Evolutionary conservation across 371 early-diverging fungal species (phyloP), one percentile per base, ranked within the genome.

Genomic region (Mucor indicus): DNA sequence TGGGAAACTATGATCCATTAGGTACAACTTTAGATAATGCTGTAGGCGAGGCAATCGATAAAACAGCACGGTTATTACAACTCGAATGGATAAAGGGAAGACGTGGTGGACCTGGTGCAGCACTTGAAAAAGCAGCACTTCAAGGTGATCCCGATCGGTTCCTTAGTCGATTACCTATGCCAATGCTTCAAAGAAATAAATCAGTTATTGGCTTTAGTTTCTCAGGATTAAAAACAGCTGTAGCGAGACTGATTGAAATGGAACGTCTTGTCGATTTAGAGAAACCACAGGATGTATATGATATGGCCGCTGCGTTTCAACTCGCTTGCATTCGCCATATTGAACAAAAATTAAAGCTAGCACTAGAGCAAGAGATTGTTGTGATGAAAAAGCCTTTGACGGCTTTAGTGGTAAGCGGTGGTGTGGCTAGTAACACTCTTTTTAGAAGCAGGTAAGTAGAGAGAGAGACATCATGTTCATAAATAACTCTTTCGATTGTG

Each of bases 21-120:
- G 91, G 84, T 13, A 73, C 83, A 1, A 90, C 91, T 3, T 54
- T 86, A 20, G 92, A 91, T 67, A 86, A 89, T 56, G 84, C 88
- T 15, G 77, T 90, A 8, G 91, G 92, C 11, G 91, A 90, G 44
- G 89, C 90, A 2, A 87, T 86, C 47, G 92, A 92, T 65, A 92
- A 90, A 57, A 80, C 79, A 1, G 83, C 91, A 1, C 71, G 92
- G 1, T 64, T 74, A 4, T 69, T 92, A 11, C 64, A 60, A 7
- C 48, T 92, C 16, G 77, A 79, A 20, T 92, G 90, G 90, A 40
- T 79, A 13, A 58, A 70, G 19, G 79, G 81, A 12, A 77, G 82
- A 23, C 67, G 79, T 21, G 89, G 89, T 22, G 91, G 90, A 1
- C 79, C 90, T 1, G 92, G 91, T 7, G 84, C 87, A 0, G 88